Evolutionary conservation across 106 monocot genomes (phyloP).

Genomic region (Dioscorea alata): DNA sequence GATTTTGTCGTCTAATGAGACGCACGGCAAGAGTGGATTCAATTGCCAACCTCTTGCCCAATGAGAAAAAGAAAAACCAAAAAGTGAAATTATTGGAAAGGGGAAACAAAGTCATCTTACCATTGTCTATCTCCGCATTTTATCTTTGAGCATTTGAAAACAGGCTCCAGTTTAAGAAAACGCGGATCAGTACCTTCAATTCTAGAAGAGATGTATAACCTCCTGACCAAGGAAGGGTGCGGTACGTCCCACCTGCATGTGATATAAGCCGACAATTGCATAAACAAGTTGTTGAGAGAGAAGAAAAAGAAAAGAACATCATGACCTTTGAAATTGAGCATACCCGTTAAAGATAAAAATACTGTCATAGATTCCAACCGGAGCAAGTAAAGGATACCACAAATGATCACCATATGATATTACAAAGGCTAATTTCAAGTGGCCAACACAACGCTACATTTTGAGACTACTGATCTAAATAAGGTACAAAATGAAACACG

Average conservation of each 20-base stretch:
- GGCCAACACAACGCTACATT: too few species aligned
- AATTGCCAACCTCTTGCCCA: background rate
- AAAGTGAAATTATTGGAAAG: background rate
- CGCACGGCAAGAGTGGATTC: too few species aligned
- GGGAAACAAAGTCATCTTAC: slow-evolving; percentile 23
- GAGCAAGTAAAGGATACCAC: too few species aligned
- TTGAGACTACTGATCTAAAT: too few species aligned
- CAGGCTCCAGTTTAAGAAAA: slow-evolving; percentile 57
- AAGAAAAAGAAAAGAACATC: background rate
- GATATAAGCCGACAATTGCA: background rate
- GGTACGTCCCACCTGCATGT: slow-evolving; percentile 80
- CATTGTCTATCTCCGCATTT: slow-evolving; percentile 56
- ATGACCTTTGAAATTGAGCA: background rate
- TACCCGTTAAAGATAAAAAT: too few species aligned
- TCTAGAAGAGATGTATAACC: slow-evolving; percentile 29
- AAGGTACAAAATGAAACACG: too few species aligned
- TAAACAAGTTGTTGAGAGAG: background rate
- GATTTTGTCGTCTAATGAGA: too few species aligned
- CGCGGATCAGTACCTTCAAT: slow-evolving; percentile 64
- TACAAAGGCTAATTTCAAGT: too few species aligned
- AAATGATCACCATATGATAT: too few species aligned
- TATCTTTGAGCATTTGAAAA: slow-evolving; percentile 67
- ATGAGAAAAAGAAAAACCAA: background rate
- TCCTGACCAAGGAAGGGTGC: slow-evolving; percentile 32
- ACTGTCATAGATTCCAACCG: too few species aligned